These are phyloP conservation scores for Cutaneotrichosporon cyanovorans DNA, from an alignment of 1,284 basidiomycete species.

Conservation along the genomic window DNA sequence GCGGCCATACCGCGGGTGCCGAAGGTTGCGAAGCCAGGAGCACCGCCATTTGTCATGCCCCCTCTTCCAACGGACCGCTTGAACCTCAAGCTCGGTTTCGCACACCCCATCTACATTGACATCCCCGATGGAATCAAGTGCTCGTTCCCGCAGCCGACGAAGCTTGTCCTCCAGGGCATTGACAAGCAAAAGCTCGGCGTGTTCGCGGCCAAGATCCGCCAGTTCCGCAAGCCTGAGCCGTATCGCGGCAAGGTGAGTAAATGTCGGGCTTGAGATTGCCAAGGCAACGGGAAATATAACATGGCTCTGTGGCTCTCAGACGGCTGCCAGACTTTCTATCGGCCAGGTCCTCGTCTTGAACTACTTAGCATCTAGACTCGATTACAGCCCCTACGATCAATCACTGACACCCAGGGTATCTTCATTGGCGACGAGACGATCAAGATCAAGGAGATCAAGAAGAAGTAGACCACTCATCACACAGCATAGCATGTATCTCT, in stretches of 20 bases:
- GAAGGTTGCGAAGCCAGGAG: conserved; percentile 15
- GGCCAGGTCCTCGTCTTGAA: no score
- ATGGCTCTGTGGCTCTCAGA: neutral
- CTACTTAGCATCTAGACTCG: no score
- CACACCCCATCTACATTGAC: conserved; percentile 75
- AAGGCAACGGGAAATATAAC: neutral
- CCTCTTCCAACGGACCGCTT: conserved; percentile 46
- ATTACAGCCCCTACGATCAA: no score
- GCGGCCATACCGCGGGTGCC: conserved; percentile 19
- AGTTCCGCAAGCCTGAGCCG: conserved; percentile 83
- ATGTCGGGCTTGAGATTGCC: conserved; percentile 12
- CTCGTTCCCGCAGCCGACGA: conserved; percentile 48
- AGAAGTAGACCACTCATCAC: conserved; percentile 60
- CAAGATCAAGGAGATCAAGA: conserved; percentile 83
- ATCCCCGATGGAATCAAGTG: conserved; percentile 72
- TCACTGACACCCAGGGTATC: conserved; percentile 61
- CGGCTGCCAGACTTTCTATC: neutral
- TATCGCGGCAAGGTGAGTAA: conserved; percentile 95
- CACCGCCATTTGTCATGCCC: conserved; percentile 17
- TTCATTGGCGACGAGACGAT: conserved; percentile 85
- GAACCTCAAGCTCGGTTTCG: conserved; percentile 85
- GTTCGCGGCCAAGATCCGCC: conserved; percentile 79
- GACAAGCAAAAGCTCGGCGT: conserved; percentile 63
- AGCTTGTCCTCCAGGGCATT: conserved; percentile 49
- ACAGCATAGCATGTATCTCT: conserved; percentile 18